phyloP scores from a whole-genome alignment of 176 grass and related monocot genomes.

The Dactylis glomerata region DNA sequence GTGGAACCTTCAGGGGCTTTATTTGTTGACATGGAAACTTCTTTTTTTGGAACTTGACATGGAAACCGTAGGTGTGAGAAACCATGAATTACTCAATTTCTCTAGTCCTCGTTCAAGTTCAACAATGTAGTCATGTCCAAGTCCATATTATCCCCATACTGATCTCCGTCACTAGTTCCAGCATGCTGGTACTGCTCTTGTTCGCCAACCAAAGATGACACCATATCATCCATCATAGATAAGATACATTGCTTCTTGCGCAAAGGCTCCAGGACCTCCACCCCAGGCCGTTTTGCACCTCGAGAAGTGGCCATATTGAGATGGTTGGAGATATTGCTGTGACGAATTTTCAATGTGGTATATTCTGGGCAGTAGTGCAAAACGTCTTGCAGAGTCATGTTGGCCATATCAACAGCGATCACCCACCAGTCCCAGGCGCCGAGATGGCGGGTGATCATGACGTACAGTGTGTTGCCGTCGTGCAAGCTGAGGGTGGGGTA shows the following conservation, averaged over 20 bases:
- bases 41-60: no score
- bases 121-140: background rate
- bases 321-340: background rate
- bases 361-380: background rate
- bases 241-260: background rate
- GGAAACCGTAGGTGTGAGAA: no score
- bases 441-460: background rate
- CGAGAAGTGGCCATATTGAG: background rate
- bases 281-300: no score
- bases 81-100: no score
- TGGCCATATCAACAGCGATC: background rate
- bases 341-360: background rate
- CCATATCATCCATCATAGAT: background rate
- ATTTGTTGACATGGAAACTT: no score
- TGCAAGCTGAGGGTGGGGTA: background rate
- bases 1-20: no score
- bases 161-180: background rate
- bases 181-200: background rate
- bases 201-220: background rate
- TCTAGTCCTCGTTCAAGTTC: no score
- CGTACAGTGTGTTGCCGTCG: background rate
- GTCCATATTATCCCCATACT: background rate
- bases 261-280: background rate
- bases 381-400: background rate
- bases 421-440: background rate